phyloP scores from a whole-genome alignment of 2,329 filamentous ascomycete species.

The Endothia cerciana region DNA sequence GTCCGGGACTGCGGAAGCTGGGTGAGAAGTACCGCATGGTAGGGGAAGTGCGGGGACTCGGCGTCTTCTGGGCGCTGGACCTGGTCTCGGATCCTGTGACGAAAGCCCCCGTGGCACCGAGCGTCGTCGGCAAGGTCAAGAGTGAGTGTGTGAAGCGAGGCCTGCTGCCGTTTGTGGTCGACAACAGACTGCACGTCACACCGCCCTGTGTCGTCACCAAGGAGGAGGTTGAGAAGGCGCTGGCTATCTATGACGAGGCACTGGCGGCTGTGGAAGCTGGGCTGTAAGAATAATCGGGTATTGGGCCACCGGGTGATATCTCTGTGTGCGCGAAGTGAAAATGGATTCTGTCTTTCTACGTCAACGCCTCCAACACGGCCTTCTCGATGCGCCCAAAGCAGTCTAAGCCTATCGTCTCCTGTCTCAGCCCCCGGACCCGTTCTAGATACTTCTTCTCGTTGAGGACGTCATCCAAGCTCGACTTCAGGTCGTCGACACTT shows the following conservation, averaged over 20 bases:
- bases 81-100: slow-evolving; percentile 24
- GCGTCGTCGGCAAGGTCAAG: slow-evolving; percentile 25
- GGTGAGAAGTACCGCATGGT: slow-evolving; percentile 21
- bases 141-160: slow-evolving; percentile 21
- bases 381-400: slow-evolving; percentile 38
- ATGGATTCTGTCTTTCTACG: background rate
- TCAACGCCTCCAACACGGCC: slow-evolving; percentile 18
- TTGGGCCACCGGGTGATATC: no score
- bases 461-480: slow-evolving; percentile 38
- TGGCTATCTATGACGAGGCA: slow-evolving; percentile 28
- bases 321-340: no score
- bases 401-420: slow-evolving; percentile 37
- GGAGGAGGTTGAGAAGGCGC: slow-evolving; percentile 24
- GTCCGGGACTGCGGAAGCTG: slow-evolving; percentile 23
- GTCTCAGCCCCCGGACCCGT: slow-evolving; percentile 34
- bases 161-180: slow-evolving; percentile 24
- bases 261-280: slow-evolving; percentile 16
- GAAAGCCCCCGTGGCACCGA: slow-evolving; percentile 17
- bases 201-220: slow-evolving; percentile 22
- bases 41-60: slow-evolving; percentile 24
- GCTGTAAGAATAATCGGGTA: background rate
- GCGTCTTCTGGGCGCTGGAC: slow-evolving; percentile 29
- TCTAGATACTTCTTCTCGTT: slow-evolving; percentile 31
- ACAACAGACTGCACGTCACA: slow-evolving; percentile 27
- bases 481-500: slow-evolving; percentile 33